These are phyloP conservation scores for Lactifluus subvellereus DNA, from an alignment of 768 basidiomycete genomes.

Conservation along the genomic window DNA sequence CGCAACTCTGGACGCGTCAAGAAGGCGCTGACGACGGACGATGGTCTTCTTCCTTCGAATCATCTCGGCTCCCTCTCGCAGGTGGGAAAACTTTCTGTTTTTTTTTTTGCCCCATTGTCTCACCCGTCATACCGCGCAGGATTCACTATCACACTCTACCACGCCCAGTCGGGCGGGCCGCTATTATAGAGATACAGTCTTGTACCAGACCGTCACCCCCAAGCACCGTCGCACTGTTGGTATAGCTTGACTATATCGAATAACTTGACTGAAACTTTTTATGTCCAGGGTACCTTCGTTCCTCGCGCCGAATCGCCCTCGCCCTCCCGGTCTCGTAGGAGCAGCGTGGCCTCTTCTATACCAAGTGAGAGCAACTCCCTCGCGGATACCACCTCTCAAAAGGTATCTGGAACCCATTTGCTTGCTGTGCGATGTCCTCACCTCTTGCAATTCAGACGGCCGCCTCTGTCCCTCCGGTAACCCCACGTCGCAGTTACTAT, in stretches of 20 bases:
- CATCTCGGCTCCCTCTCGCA: not conserved
- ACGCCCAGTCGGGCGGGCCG: slow-evolving; percentile 21
- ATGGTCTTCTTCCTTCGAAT: slow-evolving; percentile 9
- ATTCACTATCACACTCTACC: slow-evolving; percentile 36
- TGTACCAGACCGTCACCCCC: slow-evolving; percentile 21
- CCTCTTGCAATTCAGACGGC: slow-evolving; percentile 27
- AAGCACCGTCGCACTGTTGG: slow-evolving; percentile 19
- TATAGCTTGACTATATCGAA: not conserved
- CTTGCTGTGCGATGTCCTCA: slow-evolving; percentile 28
- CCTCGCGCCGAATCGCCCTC: slow-evolving; percentile 24
- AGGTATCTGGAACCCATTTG: slow-evolving; percentile 27
- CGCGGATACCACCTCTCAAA: slow-evolving; percentile 28
- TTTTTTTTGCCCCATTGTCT: not conserved
- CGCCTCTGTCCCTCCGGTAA: slow-evolving; percentile 41
- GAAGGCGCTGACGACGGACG: not conserved
- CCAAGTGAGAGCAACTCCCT: slow-evolving; percentile 22
- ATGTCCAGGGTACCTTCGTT: slow-evolving; percentile 15
- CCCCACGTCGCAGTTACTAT: slow-evolving; percentile 40
- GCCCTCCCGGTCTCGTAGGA: slow-evolving; percentile 22
- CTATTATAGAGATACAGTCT: slow-evolving; percentile 24
- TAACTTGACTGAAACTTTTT: not conserved
- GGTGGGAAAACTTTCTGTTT: slow-evolving; percentile 1
- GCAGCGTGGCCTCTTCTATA: slow-evolving; percentile 21
- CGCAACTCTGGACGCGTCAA: slow-evolving; percentile 43
- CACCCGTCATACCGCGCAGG: slow-evolving; percentile 30